Conservation (phyloP, 305 asterid species). For the Nicotiana rustica region DNA sequence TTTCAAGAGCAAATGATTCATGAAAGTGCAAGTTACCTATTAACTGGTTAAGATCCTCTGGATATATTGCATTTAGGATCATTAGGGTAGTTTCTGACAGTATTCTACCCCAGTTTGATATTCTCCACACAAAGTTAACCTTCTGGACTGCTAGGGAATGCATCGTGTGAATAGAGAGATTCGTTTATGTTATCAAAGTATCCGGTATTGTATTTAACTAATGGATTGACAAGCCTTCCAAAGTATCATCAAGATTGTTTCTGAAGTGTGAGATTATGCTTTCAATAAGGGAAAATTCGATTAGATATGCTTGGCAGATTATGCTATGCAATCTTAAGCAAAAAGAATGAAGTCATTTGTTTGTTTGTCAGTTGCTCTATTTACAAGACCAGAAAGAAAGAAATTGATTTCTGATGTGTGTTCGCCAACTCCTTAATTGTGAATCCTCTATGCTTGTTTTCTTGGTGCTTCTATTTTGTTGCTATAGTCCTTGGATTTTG, state of each 20-base stretch:
- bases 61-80: neutral
- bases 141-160: conserved; percentile 27
- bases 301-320: conserved; percentile 16
- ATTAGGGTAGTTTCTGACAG: neutral
- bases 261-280: conserved; percentile 23
- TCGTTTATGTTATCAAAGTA: neutral
- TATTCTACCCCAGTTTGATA: neutral
- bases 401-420: conserved; percentile 25
- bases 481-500: neutral
- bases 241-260: neutral
- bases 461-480: neutral
- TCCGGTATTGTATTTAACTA: neutral
- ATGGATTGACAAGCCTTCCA: neutral
- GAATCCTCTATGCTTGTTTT: conserved; percentile 12
- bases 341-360: conserved; percentile 23
- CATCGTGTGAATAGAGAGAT: neutral
- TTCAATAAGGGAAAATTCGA: neutral
- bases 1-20: neutral
- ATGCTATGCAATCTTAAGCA: conserved; percentile 3
- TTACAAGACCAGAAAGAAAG: conserved; percentile 26
- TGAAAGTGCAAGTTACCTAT: conserved; percentile 23
- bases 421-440: neutral
- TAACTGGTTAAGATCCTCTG: conserved; percentile 18
- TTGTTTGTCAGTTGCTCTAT: conserved; percentile 7
- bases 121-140: neutral